These are phyloP conservation scores for Phytophthora ramorum DNA, from an alignment of 352 stramenopile species.

Conservation along the genomic window DNA sequence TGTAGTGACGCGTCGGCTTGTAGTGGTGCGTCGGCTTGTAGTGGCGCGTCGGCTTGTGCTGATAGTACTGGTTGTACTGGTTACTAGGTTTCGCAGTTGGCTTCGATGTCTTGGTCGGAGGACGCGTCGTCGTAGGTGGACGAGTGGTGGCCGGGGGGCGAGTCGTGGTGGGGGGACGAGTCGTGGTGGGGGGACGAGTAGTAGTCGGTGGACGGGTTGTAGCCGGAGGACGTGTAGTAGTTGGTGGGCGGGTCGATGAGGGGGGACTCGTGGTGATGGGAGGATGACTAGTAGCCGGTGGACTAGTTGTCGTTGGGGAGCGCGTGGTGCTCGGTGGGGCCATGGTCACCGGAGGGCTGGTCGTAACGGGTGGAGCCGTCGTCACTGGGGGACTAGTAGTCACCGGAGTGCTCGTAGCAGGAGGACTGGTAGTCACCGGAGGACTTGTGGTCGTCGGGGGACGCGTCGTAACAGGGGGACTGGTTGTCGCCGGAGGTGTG, in stretches of 20 bases:
- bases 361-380: too few species aligned
- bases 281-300: not conserved
- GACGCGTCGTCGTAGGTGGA: too few species aligned
- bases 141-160: too few species aligned
- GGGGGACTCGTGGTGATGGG: not conserved
- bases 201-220: not conserved
- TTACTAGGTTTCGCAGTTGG: not conserved
- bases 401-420: too few species aligned
- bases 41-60: conserved; percentile 2
- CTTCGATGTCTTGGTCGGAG: not conserved
- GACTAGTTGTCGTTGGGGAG: too few species aligned
- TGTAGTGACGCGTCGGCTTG: conserved; percentile 4
- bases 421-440: too few species aligned
- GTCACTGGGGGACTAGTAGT: too few species aligned
- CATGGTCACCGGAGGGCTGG: too few species aligned
- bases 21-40: not conserved
- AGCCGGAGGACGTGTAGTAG: not conserved
- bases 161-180: not conserved
- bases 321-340: too few species aligned
- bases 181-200: not conserved
- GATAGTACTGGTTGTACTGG: conserved; percentile 6
- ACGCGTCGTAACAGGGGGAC: too few species aligned
- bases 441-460: too few species aligned
- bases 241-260: not conserved
- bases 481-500: too few species aligned